A percentile compares a stretch with the other conserved stretches of the same genome.
These are phyloP conservation scores for Raphanus raphanistrum DNA, from an alignment of 345 rosid genomes.

Conservation along the genomic window DNA sequence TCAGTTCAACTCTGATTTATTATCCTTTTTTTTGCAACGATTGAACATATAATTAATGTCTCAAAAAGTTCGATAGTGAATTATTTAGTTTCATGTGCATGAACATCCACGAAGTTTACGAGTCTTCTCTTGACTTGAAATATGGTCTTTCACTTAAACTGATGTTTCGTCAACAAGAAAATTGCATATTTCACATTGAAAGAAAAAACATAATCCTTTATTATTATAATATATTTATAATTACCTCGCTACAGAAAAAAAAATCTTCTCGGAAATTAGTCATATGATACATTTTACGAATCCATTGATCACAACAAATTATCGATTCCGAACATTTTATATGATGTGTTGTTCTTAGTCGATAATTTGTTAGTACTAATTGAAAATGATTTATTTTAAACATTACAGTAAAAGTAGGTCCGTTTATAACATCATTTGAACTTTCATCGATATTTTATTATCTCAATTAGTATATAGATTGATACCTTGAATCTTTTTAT, in stretches of 20 bases:
- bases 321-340: background rate
- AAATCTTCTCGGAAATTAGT: background rate
- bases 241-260: background rate
- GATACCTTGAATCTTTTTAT: background rate
- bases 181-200: background rate
- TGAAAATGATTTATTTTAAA: background rate
- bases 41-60: constrained; percentile 29
- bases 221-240: background rate
- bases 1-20: background rate
- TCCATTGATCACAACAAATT: background rate
- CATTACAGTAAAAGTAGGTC: background rate
- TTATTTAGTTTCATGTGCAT: constrained; percentile 32
- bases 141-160: constrained; percentile 1
- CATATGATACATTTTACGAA: background rate
- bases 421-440: background rate
- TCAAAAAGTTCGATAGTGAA: constrained; percentile 20
- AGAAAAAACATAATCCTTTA: background rate
- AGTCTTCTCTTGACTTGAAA: constrained; percentile 1
- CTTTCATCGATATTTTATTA: background rate
- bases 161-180: constrained; percentile 8
- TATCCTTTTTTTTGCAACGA: background rate
- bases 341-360: background rate
- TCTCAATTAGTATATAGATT: background rate
- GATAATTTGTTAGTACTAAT: background rate
- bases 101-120: constrained; percentile 18